A percentile compares a stretch with the other conserved stretches of the same genome.
phyloP scores from a whole-genome alignment of 1,139 yeast genomes.

The Hanseniaspora gamundiae region DNA sequence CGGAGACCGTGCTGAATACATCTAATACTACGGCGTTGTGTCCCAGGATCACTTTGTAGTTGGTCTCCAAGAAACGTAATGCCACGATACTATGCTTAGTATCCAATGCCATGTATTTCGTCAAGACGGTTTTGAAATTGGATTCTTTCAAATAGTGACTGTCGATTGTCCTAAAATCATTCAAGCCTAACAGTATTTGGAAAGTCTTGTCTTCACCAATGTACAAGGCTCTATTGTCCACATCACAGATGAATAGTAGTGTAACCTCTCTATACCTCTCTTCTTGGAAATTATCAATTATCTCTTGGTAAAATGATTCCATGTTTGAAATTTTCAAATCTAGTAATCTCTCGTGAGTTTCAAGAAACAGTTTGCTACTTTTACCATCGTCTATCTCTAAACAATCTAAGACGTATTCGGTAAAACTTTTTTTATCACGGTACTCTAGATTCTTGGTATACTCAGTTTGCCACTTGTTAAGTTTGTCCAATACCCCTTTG shows the following conservation, averaged over 20 bases:
- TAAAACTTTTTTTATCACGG: not conserved
- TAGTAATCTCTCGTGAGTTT: not conserved
- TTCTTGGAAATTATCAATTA: not conserved
- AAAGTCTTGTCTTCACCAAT: conserved; percentile 9
- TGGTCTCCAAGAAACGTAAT: conserved; percentile 14
- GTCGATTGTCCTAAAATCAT: conserved; percentile 20
- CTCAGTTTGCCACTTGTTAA: not conserved
- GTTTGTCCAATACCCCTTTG: not conserved
- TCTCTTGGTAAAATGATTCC: not conserved
- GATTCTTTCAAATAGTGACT: conserved; percentile 6
- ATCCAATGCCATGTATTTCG: conserved; percentile 11
- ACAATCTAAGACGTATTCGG: not conserved
- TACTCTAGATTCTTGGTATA: conserved; percentile 8
- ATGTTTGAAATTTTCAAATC: not conserved
- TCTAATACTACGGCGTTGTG: conserved; percentile 7
- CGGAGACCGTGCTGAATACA: conserved; percentile 14
- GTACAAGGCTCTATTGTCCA: too few relatives aligned
- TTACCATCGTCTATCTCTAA: not conserved
- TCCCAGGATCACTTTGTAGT: conserved; percentile 8
- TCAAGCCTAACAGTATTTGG: conserved; percentile 11
- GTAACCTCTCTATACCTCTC: too few relatives aligned
- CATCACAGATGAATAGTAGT: too few relatives aligned
- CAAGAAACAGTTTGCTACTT: too few relatives aligned
- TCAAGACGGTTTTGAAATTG: conserved; percentile 13
- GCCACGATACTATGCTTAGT: conserved; percentile 8